Percentiles rank a stretch among this genome's conserved stretches.
These are phyloP conservation scores for Globisporangium perplexum DNA, from an alignment of 352 stramenopile genomes.

Conservation along the genomic window DNA sequence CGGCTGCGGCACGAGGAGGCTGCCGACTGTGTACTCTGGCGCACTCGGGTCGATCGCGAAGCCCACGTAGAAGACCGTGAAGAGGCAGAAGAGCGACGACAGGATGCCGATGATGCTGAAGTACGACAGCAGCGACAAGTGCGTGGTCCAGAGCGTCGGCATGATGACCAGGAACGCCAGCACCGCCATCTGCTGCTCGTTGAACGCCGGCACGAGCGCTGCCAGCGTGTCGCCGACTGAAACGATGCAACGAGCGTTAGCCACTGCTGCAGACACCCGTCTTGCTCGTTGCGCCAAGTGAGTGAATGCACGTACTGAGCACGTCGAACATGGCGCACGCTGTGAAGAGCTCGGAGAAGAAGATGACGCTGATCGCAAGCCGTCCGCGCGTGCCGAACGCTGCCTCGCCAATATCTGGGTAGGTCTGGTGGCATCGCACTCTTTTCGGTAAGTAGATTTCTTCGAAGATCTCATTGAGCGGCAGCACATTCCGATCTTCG, in stretches of 20 bases:
- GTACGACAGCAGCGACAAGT: conserved; percentile 79
- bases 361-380: conserved; percentile 70
- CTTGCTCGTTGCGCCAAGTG: background rate
- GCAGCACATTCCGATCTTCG: too few species aligned
- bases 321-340: conserved; percentile 78
- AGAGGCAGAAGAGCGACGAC: conserved; percentile 79
- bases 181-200: conserved; percentile 52
- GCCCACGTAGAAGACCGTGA: conserved; percentile 71
- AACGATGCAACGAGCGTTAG: background rate
- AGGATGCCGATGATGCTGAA: conserved; percentile 82
- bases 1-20: conserved; percentile 53
- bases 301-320: conserved; percentile 54
- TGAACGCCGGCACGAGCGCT: conserved; percentile 60
- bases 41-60: conserved; percentile 41
- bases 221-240: conserved; percentile 73
- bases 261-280: background rate
- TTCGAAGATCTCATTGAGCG: too few species aligned
- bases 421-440: conserved; percentile 28
- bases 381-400: conserved; percentile 68
- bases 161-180: conserved; percentile 68
- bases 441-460: background rate
- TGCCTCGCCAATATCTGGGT: conserved; percentile 77
- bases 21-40: conserved; percentile 37
- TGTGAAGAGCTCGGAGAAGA: conserved; percentile 80
- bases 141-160: conserved; percentile 75